Evolutionary conservation across 2,329 filamentous ascomycete genomes (phyloP).

Genomic region (Talaromyces amestolkiae): DNA sequence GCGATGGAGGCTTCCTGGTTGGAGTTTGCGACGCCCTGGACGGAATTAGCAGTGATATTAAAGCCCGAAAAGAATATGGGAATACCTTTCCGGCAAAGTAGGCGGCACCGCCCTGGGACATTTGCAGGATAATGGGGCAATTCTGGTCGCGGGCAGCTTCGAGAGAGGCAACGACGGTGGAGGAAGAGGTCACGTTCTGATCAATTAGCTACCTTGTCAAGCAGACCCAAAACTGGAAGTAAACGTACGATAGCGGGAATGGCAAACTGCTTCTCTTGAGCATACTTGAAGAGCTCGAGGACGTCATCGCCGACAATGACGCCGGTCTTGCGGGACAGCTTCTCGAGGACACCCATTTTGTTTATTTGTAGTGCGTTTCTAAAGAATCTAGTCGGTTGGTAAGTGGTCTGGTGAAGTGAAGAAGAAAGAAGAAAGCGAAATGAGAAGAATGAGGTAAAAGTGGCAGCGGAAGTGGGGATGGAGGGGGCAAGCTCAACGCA

Average conservation of each 20-base stretch:
- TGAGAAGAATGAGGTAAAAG: constrained; percentile 13
- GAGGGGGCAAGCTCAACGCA: constrained; percentile 21
- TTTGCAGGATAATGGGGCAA: constrained; percentile 87
- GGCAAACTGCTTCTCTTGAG: constrained; percentile 81
- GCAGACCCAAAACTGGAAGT: neutral
- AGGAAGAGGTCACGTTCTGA: constrained; percentile 88
- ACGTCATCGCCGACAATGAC: constrained; percentile 68
- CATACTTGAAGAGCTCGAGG: constrained; percentile 78
- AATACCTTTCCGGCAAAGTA: constrained; percentile 83
- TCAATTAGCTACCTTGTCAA: neutral
- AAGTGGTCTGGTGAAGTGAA: neutral
- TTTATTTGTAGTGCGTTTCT: neutral
- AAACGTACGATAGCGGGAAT: constrained; percentile 71
- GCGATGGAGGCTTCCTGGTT: constrained; percentile 86
- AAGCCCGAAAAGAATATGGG: neutral
- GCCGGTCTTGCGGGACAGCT: constrained; percentile 63
- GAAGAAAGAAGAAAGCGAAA: constrained; percentile 10
- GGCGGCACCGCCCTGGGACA: constrained; percentile 88
- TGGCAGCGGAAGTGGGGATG: constrained; percentile 9
- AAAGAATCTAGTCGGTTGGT: neutral
- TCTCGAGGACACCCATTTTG: constrained; percentile 50
- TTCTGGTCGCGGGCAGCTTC: constrained; percentile 94
- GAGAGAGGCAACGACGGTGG: constrained; percentile 78
- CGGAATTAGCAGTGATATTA: neutral
- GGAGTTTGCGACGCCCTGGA: constrained; percentile 70